Evolutionary conservation across 2,329 filamentous ascomycete species (phyloP).

Genomic region (Microcera coccophila): DNA sequence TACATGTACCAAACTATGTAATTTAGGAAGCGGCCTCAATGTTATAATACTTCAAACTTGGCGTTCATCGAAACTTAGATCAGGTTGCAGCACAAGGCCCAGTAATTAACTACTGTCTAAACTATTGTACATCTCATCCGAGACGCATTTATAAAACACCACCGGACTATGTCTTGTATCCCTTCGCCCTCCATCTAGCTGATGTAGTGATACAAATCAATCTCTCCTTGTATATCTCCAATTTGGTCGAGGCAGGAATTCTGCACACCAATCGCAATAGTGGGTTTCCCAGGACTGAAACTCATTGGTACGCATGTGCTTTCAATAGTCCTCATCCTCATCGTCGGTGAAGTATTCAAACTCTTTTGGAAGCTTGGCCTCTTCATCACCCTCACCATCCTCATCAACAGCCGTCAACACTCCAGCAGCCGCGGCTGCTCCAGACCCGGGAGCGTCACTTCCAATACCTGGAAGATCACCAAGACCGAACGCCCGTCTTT

Average conservation of each 20-base stretch:
- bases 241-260: too few species aligned
- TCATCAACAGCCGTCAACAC: slow-evolving; percentile 87
- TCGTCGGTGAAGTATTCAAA: slow-evolving; percentile 77
- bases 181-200: slow-evolving; percentile 14
- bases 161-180: not conserved
- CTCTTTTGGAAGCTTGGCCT: slow-evolving; percentile 64
- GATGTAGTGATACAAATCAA: slow-evolving; percentile 23
- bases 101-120: not conserved
- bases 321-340: slow-evolving; percentile 38
- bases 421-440: slow-evolving; percentile 69
- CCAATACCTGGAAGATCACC: slow-evolving; percentile 27
- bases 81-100: not conserved
- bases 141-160: not conserved
- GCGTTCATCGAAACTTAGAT: not conserved
- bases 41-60: too few species aligned
- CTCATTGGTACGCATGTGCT: not conserved
- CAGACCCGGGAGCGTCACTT: slow-evolving; percentile 47
- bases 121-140: not conserved
- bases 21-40: too few species aligned
- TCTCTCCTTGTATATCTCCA: slow-evolving; percentile 8
- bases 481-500: slow-evolving; percentile 32
- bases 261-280: too few species aligned
- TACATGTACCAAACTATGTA: too few species aligned
- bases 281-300: too few species aligned
- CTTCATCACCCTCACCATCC: slow-evolving; percentile 68